Conservation (phyloP, 192 early-diverging fungal species). For the Linnemannia hyalina region DNA sequence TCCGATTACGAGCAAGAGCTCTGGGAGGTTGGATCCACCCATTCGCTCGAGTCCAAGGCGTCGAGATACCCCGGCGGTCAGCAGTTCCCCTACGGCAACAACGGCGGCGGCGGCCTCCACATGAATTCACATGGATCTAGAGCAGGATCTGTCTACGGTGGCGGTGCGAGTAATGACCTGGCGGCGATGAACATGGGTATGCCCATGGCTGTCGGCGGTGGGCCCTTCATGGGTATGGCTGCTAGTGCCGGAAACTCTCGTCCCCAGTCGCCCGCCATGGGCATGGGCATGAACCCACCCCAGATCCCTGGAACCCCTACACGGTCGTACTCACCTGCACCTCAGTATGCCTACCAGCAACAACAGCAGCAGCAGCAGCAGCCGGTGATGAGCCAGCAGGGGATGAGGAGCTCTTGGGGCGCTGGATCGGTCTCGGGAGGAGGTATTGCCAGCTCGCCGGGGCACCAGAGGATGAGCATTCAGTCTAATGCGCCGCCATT, state of each 20-base stretch:
- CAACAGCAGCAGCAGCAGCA: conserved; percentile 17
- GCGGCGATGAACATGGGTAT: conserved; percentile 9
- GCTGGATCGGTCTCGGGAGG: conserved; percentile 15
- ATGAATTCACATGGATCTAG: conserved; percentile 33
- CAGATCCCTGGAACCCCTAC: conserved; percentile 32
- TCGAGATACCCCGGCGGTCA: conserved; percentile 58
- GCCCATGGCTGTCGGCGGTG: conserved; percentile 10
- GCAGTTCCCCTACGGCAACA: conserved; percentile 16
- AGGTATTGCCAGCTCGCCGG: neutral
- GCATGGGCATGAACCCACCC: conserved; percentile 10
- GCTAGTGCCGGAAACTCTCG: conserved; percentile 4
- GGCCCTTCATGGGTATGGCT: conserved; percentile 21
- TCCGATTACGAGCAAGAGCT: conserved; percentile 84
- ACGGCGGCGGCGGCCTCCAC: neutral
- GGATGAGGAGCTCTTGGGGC: conserved; percentile 18
- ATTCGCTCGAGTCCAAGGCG: conserved; percentile 63
- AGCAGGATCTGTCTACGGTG: conserved; percentile 61
- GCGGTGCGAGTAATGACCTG: conserved; percentile 11
- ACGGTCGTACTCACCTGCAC: conserved; percentile 41
- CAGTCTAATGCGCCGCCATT: conserved; percentile 11
- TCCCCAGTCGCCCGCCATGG: conserved; percentile 56
- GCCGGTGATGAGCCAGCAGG: neutral
- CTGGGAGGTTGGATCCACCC: conserved; percentile 71
- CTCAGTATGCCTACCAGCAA: conserved; percentile 28
- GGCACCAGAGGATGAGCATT: conserved; percentile 11